phyloP scores from a whole-genome alignment of 352 stramenopile species.

The Globisporangium parvum region DNA sequence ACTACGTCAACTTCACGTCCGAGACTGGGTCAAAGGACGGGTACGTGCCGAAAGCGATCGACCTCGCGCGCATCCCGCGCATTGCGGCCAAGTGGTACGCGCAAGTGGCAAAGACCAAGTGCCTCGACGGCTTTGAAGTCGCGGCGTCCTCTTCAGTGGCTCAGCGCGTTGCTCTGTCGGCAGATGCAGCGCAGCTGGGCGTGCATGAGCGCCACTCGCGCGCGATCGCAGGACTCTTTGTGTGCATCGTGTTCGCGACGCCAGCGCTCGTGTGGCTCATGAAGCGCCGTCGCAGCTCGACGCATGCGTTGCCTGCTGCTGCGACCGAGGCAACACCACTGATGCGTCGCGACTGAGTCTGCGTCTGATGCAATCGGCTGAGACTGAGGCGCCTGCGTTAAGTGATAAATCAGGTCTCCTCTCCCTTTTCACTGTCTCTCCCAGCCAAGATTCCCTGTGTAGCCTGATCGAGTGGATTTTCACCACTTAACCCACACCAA shows the following conservation, averaged over 20 bases:
- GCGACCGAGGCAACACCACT: conserved; percentile 11
- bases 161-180: background rate
- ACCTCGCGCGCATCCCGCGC: conserved; percentile 31
- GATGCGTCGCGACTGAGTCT: conserved; percentile 6
- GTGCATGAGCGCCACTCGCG: background rate
- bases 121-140: conserved; percentile 25
- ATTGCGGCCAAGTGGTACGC: conserved; percentile 54
- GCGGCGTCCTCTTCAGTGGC: background rate
- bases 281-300: conserved; percentile 8
- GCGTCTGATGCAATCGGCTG: background rate
- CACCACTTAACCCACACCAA: no score
- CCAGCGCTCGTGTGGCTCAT: conserved; percentile 14
- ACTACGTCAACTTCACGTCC: conserved; percentile 46
- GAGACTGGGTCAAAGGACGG: conserved; percentile 22
- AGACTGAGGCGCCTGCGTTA: no score
- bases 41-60: conserved; percentile 15
- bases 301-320: conserved; percentile 1
- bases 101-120: conserved; percentile 48
- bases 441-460: no score
- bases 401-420: no score
- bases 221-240: background rate
- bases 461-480: no score
- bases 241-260: conserved; percentile 6
- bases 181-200: background rate
- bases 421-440: no score